Percentiles rank a stretch among this genome's conserved stretches.
phyloP scores from a whole-genome alignment of 2,329 filamentous ascomycete species.

The Pseudogymnoascus sp. region DNA sequence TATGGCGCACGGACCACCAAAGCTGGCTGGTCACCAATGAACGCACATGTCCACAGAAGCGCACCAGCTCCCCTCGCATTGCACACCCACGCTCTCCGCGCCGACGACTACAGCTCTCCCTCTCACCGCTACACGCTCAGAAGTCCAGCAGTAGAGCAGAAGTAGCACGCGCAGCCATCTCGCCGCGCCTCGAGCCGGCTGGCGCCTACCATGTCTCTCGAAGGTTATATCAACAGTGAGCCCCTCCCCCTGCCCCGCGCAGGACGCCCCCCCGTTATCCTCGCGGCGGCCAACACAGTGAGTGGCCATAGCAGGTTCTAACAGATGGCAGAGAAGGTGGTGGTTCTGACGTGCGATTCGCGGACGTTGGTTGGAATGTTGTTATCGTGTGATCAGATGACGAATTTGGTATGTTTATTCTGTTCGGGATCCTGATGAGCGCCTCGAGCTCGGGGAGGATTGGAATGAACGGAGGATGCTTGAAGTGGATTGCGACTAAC shows the following conservation, averaged over 20 bases:
- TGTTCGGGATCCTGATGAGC: neutral
- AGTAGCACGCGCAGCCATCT: constrained; percentile 17
- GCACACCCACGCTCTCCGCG: neutral
- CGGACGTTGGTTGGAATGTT: constrained; percentile 78
- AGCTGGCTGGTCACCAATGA: constrained; percentile 5
- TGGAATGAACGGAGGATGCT: neutral
- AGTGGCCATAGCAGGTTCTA: constrained; percentile 29
- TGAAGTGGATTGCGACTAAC: neutral
- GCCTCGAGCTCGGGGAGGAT: neutral
- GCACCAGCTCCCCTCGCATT: neutral
- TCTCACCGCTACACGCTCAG: neutral
- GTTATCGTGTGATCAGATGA: constrained; percentile 79
- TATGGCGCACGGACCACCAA: neutral
- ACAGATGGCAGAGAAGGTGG: constrained; percentile 67
- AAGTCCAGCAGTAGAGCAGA: neutral
- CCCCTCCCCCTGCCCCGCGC: constrained; percentile 12
- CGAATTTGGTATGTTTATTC: constrained; percentile 61
- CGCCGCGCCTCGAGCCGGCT: constrained; percentile 17
- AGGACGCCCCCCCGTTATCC: neutral
- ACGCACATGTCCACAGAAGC: neutral
- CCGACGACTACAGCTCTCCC: neutral
- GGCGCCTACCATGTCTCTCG: constrained; percentile 40
- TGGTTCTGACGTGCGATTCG: constrained; percentile 87
- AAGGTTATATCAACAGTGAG: constrained; percentile 46
- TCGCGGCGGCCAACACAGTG: constrained; percentile 14